Evolutionary conservation across 441 rosid species (phyloP), one percentile per base, ranked within the genome.

Genomic region (Brassica hybrid): DNA sequence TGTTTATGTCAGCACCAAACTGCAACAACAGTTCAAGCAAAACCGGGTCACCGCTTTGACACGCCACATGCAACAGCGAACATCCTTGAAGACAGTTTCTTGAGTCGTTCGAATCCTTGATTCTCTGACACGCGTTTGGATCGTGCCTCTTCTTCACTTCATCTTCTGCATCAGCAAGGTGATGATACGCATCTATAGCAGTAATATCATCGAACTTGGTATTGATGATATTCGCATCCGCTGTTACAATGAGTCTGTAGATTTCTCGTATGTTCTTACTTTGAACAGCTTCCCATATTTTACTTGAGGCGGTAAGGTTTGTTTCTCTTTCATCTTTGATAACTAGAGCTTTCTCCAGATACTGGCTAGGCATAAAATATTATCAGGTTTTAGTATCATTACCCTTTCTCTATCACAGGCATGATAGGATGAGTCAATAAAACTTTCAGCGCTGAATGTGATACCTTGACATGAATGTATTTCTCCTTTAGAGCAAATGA

Each of bases 1-100:
- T 88, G 83, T 91, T 88, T 45, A 89, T 72, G 57, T 90, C 86
- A 60, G 91, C 97, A 25, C 96, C 98, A 80, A 93, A 91, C 75
- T 93, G 98, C 21, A 93, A 83, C 61, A 95, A 88, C 52, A 93
- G 85, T 83, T 94, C 98, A 18, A 90, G 86, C 92, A 91, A 90
- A 76, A 90, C 88, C 56, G 88, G 83, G 78, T 93, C 97, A 41
- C 92, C 85, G 69, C 81, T 82, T 78, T 88, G 84, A 82, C 97
- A 95, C n/a, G 99, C 98, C 18, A 93, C 92, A 82, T 95, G 99
- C 79, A 95, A 92, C 71, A 95, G 79, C 2, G 92, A 87, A 81
- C 93, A 91, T 18, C 92, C 87, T 70, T 85, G 87, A 58, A 77
- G 70, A 82, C 79, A 81, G 76, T 73, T 43, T 89, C 90, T 59